phyloP scores from a whole-genome alignment of 257 asterid genomes.

The Rehmannia glutinosa region DNA sequence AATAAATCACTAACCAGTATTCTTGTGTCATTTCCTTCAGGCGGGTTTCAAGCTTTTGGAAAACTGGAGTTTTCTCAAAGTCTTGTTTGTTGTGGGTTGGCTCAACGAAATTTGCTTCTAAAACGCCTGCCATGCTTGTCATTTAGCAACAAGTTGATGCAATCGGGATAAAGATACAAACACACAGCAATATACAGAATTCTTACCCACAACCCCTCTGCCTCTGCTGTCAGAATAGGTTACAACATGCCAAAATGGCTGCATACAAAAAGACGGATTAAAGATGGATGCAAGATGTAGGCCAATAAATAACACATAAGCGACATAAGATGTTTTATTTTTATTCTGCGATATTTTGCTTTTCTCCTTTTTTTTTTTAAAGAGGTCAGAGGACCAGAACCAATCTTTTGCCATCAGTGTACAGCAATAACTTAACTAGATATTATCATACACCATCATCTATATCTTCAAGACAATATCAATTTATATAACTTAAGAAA shows the following conservation, averaged over 20 bases:
- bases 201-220: constrained; percentile 94
- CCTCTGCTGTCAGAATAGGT: constrained; percentile 51
- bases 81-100: constrained; percentile 96
- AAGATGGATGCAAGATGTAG: background rate
- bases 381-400: background rate
- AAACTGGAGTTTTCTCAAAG: constrained; percentile 81
- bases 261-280: constrained; percentile 28
- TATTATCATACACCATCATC: too few relatives aligned
- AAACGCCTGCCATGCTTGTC: constrained; percentile 51
- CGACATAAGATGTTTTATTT: background rate
- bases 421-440: background rate
- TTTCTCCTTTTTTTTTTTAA: background rate
- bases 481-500: too few relatives aligned
- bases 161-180: constrained; percentile 12
- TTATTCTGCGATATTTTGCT: background rate
- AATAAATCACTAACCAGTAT: constrained; percentile 63
- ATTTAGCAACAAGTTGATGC: constrained; percentile 2
- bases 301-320: constrained; percentile 6
- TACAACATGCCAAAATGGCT: constrained; percentile 94
- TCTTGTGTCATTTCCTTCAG: constrained; percentile 78
- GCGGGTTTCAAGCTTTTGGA: constrained; percentile 86
- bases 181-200: constrained; percentile 14
- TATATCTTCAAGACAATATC: too few relatives aligned
- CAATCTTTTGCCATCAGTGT: background rate
- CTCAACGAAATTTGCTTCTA: constrained; percentile 84